phyloP scores from a whole-genome alignment of 805 yeast species.

The Schwanniomyces polymorphus region DNA sequence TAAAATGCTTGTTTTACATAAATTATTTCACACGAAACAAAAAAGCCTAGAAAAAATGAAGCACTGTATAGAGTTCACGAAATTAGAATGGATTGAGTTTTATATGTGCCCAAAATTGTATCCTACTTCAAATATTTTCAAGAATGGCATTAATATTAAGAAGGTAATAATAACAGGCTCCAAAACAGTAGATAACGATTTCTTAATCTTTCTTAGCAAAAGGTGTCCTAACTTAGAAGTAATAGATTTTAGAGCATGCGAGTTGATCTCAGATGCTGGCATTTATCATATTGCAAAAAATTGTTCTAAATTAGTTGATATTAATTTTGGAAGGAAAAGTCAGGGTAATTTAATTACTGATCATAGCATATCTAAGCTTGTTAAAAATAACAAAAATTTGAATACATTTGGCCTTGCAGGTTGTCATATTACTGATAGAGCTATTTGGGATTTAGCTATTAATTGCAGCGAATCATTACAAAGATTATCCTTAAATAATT shows the following conservation, averaged over 20 bases:
- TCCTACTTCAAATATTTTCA: constrained; percentile 46
- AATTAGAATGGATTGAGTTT: constrained; percentile 69
- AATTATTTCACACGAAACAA: constrained; percentile 56
- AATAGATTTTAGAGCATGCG: constrained; percentile 84
- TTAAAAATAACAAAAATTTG: constrained; percentile 51
- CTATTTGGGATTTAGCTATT: constrained; percentile 77
- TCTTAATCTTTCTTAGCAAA: constrained; percentile 51
- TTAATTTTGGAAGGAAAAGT: constrained; percentile 80
- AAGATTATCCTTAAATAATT: constrained; percentile 74
- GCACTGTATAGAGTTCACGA: constrained; percentile 40
- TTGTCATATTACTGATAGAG: constrained; percentile 71
- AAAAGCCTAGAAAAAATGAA: constrained; percentile 51
- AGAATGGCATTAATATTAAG: constrained; percentile 24
- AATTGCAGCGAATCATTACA: constrained; percentile 49
- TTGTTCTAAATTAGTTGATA: constrained; percentile 55
- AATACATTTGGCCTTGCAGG: constrained; percentile 88
- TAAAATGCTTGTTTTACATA: constrained; percentile 63
- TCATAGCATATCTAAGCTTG: constrained; percentile 58
- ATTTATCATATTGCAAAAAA: constrained; percentile 61
- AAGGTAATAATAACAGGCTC: constrained; percentile 72
- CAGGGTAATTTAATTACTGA: constrained; percentile 71
- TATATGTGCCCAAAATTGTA: constrained; percentile 75
- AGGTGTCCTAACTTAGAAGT: constrained; percentile 59
- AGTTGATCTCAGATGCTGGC: constrained; percentile 72
- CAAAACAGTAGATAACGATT: constrained; percentile 57